A percentile compares a stretch with the other conserved stretches of the same genome.
Evolutionary conservation across 495 filamentous ascomycete genomes (phyloP).

Genomic region (Neurospora intermedia): DNA sequence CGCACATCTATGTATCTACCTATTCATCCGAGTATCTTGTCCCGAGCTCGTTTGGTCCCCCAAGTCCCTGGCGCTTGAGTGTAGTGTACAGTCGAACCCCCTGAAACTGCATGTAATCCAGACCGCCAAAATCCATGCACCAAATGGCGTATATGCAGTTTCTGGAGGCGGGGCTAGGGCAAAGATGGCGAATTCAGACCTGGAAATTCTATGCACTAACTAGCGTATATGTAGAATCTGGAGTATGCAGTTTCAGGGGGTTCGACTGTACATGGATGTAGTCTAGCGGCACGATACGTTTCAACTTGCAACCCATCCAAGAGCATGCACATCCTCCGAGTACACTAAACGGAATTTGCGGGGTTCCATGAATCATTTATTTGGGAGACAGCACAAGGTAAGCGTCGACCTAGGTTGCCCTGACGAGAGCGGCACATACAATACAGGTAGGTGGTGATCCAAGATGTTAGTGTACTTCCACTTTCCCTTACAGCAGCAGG

Average conservation of each 20-base stretch:
- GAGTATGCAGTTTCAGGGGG: too few relatives aligned
- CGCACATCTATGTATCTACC: not conserved
- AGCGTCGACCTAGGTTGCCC: not conserved
- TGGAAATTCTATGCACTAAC: too few relatives aligned
- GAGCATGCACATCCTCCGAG: not conserved
- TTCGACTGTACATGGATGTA: not conserved
- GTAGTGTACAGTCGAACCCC: not conserved
- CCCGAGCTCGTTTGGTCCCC: not conserved
- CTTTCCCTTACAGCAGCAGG: not conserved
- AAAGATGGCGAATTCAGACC: too few relatives aligned
- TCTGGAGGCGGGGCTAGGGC: too few relatives aligned
- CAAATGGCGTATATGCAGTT: too few relatives aligned
- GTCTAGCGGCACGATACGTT: not conserved
- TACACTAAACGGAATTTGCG: not conserved
- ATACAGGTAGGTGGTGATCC: not conserved
- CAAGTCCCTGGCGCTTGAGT: not conserved
- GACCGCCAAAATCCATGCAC: too few relatives aligned
- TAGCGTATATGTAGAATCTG: too few relatives aligned
- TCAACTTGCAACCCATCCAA: not conserved
- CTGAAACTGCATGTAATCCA: too few relatives aligned
- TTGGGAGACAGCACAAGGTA: not conserved
- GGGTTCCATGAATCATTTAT: not conserved
- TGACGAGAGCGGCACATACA: not conserved
- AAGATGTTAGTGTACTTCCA: not conserved
- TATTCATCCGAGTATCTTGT: not conserved